phyloP scores from a whole-genome alignment of 768 basidiomycete species.

The Termitomyces sp. region DNA sequence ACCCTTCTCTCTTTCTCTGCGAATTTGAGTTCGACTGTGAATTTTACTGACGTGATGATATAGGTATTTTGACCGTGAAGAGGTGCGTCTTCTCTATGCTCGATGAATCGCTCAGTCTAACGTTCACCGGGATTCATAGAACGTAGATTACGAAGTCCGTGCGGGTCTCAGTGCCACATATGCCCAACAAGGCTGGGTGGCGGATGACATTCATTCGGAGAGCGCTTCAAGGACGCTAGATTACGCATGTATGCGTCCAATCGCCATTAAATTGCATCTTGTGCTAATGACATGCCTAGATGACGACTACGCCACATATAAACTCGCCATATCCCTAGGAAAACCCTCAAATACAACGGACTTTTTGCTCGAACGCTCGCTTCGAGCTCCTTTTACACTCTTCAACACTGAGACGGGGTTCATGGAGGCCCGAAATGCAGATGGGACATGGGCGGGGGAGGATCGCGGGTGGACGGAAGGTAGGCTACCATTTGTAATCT shows the following conservation, averaged over 20 bases:
- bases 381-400: conserved; percentile 53
- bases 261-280: not conserved
- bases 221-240: conserved; percentile 75
- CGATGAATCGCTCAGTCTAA: not conserved
- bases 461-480: conserved; percentile 82
- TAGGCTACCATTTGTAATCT: conserved; percentile 4
- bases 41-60: conserved; percentile 12
- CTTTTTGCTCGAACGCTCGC: conserved; percentile 54
- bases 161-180: conserved; percentile 76
- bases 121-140: conserved; percentile 26
- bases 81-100: conserved; percentile 31
- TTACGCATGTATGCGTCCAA: conserved; percentile 54
- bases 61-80: conserved; percentile 71
- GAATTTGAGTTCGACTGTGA: not conserved
- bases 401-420: conserved; percentile 72
- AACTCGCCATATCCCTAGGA: conserved; percentile 52
- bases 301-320: conserved; percentile 72
- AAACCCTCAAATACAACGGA: conserved; percentile 42
- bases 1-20: not conserved
- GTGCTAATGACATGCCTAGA: conserved; percentile 34
- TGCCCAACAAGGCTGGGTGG: conserved; percentile 65
- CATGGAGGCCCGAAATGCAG: conserved; percentile 74
- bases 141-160: conserved; percentile 77
- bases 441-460: conserved; percentile 71
- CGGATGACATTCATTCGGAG: conserved; percentile 75